A percentile compares a stretch with the other conserved stretches of the same genome.
phyloP scores from a whole-genome alignment of 441 rosid genomes.

The Rhodomyrtus psidioides region DNA sequence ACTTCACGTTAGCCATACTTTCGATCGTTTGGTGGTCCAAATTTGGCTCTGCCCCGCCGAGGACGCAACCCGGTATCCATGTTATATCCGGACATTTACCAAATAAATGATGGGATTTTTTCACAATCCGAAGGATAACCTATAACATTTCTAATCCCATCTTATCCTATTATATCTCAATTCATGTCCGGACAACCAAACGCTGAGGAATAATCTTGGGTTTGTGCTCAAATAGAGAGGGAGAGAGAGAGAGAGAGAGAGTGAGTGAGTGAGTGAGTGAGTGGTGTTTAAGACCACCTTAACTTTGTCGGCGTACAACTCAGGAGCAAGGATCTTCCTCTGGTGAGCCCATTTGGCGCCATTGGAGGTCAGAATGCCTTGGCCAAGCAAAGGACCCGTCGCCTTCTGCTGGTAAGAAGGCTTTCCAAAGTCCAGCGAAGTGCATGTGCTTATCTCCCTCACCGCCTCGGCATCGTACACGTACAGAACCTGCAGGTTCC shows the following conservation, averaged over 20 bases:
- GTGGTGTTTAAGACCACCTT: background rate
- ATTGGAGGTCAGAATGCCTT: background rate
- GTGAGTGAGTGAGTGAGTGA: background rate
- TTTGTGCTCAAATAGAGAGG: background rate
- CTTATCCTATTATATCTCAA: too few relatives aligned
- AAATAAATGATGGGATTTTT: too few relatives aligned
- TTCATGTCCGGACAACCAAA: background rate
- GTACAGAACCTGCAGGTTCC: background rate
- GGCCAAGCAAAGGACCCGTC: slow-evolving; percentile 1
- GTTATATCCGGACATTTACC: too few relatives aligned
- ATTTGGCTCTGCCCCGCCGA: too few relatives aligned
- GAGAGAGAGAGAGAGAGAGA: background rate
- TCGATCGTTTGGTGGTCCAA: too few relatives aligned
- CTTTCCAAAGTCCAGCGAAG: background rate
- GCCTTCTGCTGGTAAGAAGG: background rate
- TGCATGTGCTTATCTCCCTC: slow-evolving; percentile 5
- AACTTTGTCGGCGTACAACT: background rate
- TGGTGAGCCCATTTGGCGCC: background rate
- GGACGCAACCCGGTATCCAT: too few relatives aligned
- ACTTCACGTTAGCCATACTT: background rate
- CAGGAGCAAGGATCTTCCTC: background rate
- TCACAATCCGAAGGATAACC: too few relatives aligned
- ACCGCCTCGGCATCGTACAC: background rate
- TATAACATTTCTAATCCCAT: too few relatives aligned
- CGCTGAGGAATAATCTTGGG: background rate